Conservation (phyloP, 2,329 filamentous ascomycete species). For the Penicillium sp. region DNA sequence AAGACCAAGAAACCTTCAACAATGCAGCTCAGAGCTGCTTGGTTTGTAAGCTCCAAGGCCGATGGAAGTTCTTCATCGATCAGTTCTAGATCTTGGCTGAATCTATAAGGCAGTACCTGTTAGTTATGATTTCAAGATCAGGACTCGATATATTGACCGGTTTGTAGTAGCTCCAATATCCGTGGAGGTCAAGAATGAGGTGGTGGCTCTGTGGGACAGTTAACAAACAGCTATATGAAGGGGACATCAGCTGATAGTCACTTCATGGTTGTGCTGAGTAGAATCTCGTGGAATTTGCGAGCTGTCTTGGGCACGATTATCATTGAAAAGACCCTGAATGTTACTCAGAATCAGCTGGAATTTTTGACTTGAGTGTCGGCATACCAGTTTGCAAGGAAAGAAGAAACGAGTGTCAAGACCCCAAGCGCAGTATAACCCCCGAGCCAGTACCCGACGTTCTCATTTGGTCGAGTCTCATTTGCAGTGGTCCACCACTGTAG, state of each 20-base stretch:
- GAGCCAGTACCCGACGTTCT: constrained; percentile 22
- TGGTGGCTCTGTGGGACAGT: constrained; percentile 20
- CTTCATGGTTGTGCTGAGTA: constrained; percentile 19
- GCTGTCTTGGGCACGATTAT: constrained; percentile 21
- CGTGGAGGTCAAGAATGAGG: constrained; percentile 27
- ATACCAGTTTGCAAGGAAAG: constrained; percentile 16
- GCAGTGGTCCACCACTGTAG: constrained; percentile 25
- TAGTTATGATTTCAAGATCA: neutral
- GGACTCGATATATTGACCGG: constrained; percentile 1
- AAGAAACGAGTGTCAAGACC: constrained; percentile 12
- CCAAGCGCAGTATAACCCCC: constrained; percentile 25
- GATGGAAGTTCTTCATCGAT: constrained; percentile 30
- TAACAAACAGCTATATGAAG: constrained; percentile 10
- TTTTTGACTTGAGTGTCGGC: neutral
- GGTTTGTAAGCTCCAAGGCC: constrained; percentile 21
- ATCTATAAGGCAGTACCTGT: constrained; percentile 12
- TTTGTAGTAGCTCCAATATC: constrained; percentile 21
- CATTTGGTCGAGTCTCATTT: constrained; percentile 21
- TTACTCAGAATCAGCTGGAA: neutral
- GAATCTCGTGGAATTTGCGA: constrained; percentile 18
- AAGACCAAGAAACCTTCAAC: constrained; percentile 35
- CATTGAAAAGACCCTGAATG: constrained; percentile 16
- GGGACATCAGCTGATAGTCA: neutral
- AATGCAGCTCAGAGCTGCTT: constrained; percentile 23
- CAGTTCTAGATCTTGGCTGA: constrained; percentile 33